Base-by-base conservation (phyloP, 176 grass and related monocot species). In the Dactylis glomerata region DNA sequence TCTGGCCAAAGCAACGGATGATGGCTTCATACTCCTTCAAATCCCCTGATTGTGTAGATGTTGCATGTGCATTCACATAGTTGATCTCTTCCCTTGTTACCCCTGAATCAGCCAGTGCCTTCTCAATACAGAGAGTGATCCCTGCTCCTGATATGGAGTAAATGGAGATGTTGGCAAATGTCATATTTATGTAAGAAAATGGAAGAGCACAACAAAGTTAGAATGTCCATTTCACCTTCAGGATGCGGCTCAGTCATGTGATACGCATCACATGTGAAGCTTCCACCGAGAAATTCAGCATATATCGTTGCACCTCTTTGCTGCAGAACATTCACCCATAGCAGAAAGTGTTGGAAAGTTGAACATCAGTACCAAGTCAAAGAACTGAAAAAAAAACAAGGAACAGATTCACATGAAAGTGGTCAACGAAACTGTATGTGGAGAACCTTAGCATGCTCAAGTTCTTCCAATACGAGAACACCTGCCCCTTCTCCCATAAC, bases 1-100 rank as follows among this genome's bases (percentile, higher is more conserved):
- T 99, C 81, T 96, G 83, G 54, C 93, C 86, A 73, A 99, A 99
- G 80, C 93, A 99, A 45, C 84, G 91, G 37, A 92, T 84, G 8
- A 99, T 91, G 70, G 96, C 96, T 84, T 96, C 91, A 11, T 96
- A 99, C 64, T 99, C 96, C 88, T 99, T 96, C 79, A 99, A 83
- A 83, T 99, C 96, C 66, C 96, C 96, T 38, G 86, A 81, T 38
- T 72, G 93, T 86, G 97, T 99, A 52, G 93, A 99, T 42, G 97
- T 96, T 90, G 97, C 97, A 94, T 99, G 97, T 23, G 97, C 97
- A 92, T 99, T 99, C 51, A 99, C 90, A 78, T 99, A 99, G 85
- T 99, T 96, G 27, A 96, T 75, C 80, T 96, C 93, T 86, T 99
- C 93, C 83, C 86, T 99, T 67, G 77, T 10, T 82, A 96, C 82